Evolutionary conservation across 495 filamentous ascomycete species (phyloP).

Genomic region (Aspergillus kassunensis): DNA sequence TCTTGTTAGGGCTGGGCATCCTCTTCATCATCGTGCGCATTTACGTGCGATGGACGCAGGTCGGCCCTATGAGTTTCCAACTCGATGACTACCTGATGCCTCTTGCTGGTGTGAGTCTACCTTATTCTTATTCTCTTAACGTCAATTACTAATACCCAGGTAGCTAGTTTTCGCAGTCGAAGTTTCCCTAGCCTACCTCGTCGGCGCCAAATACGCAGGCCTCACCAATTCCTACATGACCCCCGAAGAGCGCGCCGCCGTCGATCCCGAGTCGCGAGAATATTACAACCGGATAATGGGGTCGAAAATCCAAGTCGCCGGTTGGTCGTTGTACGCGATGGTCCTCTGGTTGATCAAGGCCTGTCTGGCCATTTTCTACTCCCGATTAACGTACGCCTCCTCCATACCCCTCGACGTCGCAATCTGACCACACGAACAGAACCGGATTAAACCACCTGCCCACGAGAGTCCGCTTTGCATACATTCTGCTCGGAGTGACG

Average conservation of each 20-base stretch:
- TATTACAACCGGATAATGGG: slow-evolving; percentile 43
- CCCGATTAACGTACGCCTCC: slow-evolving; percentile 56
- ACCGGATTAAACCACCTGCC: slow-evolving; percentile 45
- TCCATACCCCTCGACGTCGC: slow-evolving; percentile 32
- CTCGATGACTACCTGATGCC: slow-evolving; percentile 58
- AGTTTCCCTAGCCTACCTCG: slow-evolving; percentile 33
- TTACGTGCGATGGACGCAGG: slow-evolving; percentile 41
- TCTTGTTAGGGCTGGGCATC: slow-evolving; percentile 43
- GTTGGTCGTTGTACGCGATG: slow-evolving; percentile 55
- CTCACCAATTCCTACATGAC: slow-evolving; percentile 53
- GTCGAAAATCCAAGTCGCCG: slow-evolving; percentile 53
- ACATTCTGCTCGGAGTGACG: slow-evolving; percentile 45
- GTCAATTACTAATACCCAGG: not conserved
- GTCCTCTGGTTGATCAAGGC: slow-evolving; percentile 56
- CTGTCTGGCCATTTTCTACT: slow-evolving; percentile 56
- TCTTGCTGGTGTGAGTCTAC: slow-evolving; percentile 41
- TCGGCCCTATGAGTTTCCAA: slow-evolving; percentile 42
- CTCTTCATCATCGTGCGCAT: slow-evolving; percentile 41
- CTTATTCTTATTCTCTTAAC: not conserved
- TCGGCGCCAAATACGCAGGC: slow-evolving; percentile 34
- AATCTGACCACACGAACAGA: slow-evolving; percentile 14
- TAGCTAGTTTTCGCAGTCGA: slow-evolving; percentile 32
- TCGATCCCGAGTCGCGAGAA: slow-evolving; percentile 39
- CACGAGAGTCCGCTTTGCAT: slow-evolving; percentile 50
- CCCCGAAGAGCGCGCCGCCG: slow-evolving; percentile 31